Percentiles rank a stretch among this genome's conserved stretches.
Conservation (phyloP, 768 basidiomycete species). For the Boletellus ananiceps region DNA sequence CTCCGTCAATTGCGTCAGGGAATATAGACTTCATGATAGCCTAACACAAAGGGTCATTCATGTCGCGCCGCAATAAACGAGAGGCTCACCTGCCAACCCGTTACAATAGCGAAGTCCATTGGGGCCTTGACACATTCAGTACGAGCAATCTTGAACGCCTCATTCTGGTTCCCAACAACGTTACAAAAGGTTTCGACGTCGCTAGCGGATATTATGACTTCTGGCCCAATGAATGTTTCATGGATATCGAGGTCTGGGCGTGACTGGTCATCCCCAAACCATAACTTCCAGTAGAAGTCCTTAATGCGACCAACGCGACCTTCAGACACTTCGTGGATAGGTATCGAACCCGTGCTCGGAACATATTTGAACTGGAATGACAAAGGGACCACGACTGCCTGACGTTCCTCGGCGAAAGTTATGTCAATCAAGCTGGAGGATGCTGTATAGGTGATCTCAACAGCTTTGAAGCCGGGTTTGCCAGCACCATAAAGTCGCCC, state of each 20-base stretch:
- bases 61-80: not conserved
- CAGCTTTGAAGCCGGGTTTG: constrained; percentile 72
- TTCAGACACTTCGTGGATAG: constrained; percentile 85
- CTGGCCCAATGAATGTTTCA: constrained; percentile 82
- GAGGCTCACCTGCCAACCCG: constrained; percentile 88
- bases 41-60: constrained; percentile 38
- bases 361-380: constrained; percentile 79
- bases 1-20: constrained; percentile 87
- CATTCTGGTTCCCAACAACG: constrained; percentile 90
- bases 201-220: constrained; percentile 71
- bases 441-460: constrained; percentile 62
- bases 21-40: constrained; percentile 99
- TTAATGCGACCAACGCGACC: constrained; percentile 90
- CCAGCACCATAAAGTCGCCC: constrained; percentile 78
- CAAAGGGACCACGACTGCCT: constrained; percentile 71
- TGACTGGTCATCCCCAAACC: constrained; percentile 85
- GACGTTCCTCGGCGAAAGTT: constrained; percentile 80
- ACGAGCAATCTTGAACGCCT: constrained; percentile 79
- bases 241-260: constrained; percentile 77
- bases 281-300: constrained; percentile 96
- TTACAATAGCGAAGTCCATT: constrained; percentile 98
- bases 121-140: constrained; percentile 73
- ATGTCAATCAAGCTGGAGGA: constrained; percentile 58
- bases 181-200: constrained; percentile 87
- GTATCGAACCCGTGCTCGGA: constrained; percentile 83